Conservation (phyloP, 257 asterid species). For the Petunia axillaris region DNA sequence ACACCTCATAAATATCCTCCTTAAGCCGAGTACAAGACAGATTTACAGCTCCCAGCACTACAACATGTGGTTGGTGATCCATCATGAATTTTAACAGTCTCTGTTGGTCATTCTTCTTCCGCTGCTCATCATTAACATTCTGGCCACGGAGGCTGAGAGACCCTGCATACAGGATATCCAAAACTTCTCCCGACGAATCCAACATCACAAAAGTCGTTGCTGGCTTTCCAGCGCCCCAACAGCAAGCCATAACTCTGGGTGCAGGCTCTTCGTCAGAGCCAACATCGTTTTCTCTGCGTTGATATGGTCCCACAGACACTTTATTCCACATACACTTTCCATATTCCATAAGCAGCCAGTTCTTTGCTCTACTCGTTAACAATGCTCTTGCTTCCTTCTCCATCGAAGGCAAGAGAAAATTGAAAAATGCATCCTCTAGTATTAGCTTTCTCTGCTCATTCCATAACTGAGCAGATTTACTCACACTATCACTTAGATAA, state of each 20-base stretch:
- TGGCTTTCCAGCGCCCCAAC: slow-evolving; percentile 99
- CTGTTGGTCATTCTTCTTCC: slow-evolving; percentile 94
- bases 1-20: slow-evolving; percentile 96
- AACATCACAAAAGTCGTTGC: slow-evolving; percentile 96
- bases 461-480: slow-evolving; percentile 98
- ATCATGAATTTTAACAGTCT: slow-evolving; percentile 92
- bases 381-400: slow-evolving; percentile 86
- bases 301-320: slow-evolving; percentile 88
- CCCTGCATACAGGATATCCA: slow-evolving; percentile 85
- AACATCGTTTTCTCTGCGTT: slow-evolving; percentile 73
- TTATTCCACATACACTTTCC: slow-evolving; percentile 86
- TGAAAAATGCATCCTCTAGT: slow-evolving; percentile 76
- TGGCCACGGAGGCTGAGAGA: slow-evolving; percentile 87
- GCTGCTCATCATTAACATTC: slow-evolving; percentile 82
- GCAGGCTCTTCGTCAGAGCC: slow-evolving; percentile 82
- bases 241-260: slow-evolving; percentile 98
- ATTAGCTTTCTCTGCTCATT: slow-evolving; percentile 93
- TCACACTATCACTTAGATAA: slow-evolving; percentile 94
- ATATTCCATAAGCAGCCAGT: slow-evolving; percentile 77
- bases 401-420: slow-evolving; percentile 85
- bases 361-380: slow-evolving; percentile 76
- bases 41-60: slow-evolving; percentile 92
- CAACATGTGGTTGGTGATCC: slow-evolving; percentile 97
- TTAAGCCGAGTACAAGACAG: slow-evolving; percentile 85
- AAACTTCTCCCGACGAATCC: slow-evolving; percentile 96